Conservation (phyloP, 768 basidiomycete genomes). For the Termitomyces sp. region DNA sequence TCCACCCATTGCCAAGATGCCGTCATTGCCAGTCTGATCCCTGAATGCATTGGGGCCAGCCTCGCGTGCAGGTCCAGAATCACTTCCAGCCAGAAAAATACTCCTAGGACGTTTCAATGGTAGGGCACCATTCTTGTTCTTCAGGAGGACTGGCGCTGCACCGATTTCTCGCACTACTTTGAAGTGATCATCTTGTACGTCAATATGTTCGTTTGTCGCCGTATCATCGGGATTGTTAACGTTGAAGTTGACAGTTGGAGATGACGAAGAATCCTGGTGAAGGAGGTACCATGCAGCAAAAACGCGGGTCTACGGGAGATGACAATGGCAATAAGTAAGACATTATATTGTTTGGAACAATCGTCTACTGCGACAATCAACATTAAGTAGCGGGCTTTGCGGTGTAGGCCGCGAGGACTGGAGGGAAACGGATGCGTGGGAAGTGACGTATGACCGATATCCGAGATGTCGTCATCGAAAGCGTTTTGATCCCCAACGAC, state of each 20-base stretch:
- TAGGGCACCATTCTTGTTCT: slow-evolving; percentile 55
- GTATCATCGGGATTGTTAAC: slow-evolving; percentile 48
- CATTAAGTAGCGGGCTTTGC: no score
- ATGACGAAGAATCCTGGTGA: slow-evolving; percentile 56
- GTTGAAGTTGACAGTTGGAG: slow-evolving; percentile 69
- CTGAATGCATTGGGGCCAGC: slow-evolving; percentile 67
- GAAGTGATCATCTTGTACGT: slow-evolving; percentile 68
- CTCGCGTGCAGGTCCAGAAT: slow-evolving; percentile 50
- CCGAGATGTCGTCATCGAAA: slow-evolving; percentile 1
- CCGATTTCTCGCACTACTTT: slow-evolving; percentile 68
- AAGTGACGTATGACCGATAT: slow-evolving; percentile 1
- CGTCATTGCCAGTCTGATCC: slow-evolving; percentile 57
- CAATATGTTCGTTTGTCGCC: slow-evolving; percentile 53
- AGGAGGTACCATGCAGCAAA: slow-evolving; percentile 67
- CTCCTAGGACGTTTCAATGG: slow-evolving; percentile 56
- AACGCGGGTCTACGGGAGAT: slow-evolving; percentile 54
- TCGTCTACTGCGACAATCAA: no score
- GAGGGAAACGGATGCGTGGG: not conserved
- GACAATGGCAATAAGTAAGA: no score
- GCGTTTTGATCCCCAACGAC: not conserved
- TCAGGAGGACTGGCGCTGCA: slow-evolving; percentile 68
- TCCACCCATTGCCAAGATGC: slow-evolving; percentile 89
- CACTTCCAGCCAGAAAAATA: slow-evolving; percentile 58
- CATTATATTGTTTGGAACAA: no score
- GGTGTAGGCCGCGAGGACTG: no score